phyloP scores from a whole-genome alignment of 768 basidiomycete species.

The Suillus cothurnatus region DNA sequence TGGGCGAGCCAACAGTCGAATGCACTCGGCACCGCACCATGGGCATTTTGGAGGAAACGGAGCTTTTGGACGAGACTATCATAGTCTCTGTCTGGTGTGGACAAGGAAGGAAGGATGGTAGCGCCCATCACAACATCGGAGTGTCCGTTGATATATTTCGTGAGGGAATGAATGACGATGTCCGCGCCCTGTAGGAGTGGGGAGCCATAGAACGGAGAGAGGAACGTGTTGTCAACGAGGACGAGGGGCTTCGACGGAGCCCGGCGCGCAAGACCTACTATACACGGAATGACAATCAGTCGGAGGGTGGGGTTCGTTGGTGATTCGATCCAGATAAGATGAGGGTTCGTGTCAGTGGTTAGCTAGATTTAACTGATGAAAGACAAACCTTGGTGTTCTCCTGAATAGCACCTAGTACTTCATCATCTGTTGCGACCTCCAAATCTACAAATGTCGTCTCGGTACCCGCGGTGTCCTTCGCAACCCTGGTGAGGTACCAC shows the following conservation, averaged over 20 bases:
- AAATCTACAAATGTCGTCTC: conserved; percentile 82
- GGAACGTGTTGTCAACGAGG: conserved; percentile 93
- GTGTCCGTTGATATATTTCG: conserved; percentile 94
- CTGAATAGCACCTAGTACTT: conserved; percentile 63
- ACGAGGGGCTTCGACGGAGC: conserved; percentile 73
- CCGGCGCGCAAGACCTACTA: conserved; percentile 64
- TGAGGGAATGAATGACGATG: conserved; percentile 80
- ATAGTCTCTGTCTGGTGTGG: conserved; percentile 34
- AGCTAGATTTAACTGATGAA: not conserved
- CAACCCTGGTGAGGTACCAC: conserved; percentile 78
- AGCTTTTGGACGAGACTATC: conserved; percentile 53
- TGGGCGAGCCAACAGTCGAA: conserved; percentile 91
- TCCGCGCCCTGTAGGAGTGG: conserved; percentile 87
- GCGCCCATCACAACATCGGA: conserved; percentile 93
- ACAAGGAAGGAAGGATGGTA: conserved; percentile 59
- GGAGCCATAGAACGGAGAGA: conserved; percentile 88
- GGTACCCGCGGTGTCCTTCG: conserved; percentile 60
- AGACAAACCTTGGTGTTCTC: conserved; percentile 77
- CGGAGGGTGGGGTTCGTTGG: conserved; percentile 95
- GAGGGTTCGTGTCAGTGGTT: conserved; percentile 5
- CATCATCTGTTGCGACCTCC: conserved; percentile 65
- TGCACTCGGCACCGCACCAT: conserved; percentile 81
- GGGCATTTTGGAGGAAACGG: conserved; percentile 89
- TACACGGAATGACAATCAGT: conserved; percentile 75
- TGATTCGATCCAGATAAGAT: conserved; percentile 94